Base-by-base conservation (phyloP, 1,284 basidiomycete genomes). In the Puccinia horiana region DNA sequence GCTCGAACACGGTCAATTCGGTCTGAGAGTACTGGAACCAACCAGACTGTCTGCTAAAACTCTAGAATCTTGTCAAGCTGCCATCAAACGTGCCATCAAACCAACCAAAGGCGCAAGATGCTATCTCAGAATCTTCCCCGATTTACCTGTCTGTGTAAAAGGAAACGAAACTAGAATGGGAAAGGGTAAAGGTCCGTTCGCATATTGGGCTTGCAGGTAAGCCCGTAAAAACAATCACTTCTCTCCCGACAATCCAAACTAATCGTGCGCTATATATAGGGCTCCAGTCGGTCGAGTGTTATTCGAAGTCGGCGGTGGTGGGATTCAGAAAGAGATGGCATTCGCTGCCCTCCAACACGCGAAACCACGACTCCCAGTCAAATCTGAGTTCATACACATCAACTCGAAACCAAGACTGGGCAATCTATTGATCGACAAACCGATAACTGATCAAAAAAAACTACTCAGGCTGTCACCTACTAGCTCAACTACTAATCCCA, bases 111-210 rank as follows among this genome's bases (percentile, higher is more conserved):
- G 80, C 11, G 58, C 72, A 11, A 67, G 76, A 44, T 75, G 42
- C 67, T 82, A 69, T 40, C 58, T 82, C 1, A 23, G 80, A 40
- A 58, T 82, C 29, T 82, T 82, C 44, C 80, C 80, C n/a, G 80
- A 82, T 58, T 37, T 82, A 9, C 80, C 80, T 9, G 80, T 82
- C 67, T 82, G 80, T 54, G 80, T 82, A 16, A 82, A 82, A 35
- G 80, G 80, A 8, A 82, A 82, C 47, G 80, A 82, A 20, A 82
- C 80, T 52, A 54, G 80, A n/a, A 82, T 82, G 80, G 80, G 80
- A 5, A 82, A 82, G 52, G 80, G 80, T 16, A 82, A 82, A 75
- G 80, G 80, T 29, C 72, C 80, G 9, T 82, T 82, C 67, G 80
- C 76, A 69, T 82, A 65, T 37, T 82, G 80, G 80, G 80, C 80